Base-by-base conservation (phyloP, 2,329 filamentous ascomycete species). In the Microdochium trichocladiopsis region DNA sequence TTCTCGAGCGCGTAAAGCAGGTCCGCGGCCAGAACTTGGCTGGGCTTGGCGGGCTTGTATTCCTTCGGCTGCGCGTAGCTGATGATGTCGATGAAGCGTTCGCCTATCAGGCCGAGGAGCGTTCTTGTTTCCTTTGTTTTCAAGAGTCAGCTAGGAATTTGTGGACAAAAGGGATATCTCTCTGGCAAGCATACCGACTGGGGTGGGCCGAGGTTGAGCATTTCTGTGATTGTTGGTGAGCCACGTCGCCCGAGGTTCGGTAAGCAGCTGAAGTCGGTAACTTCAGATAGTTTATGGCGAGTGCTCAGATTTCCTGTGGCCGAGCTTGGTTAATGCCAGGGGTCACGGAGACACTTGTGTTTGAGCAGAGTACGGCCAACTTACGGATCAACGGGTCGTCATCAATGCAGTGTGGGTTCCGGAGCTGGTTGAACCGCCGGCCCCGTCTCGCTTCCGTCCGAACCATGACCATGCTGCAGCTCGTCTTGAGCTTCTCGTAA, bases 391-490 rank as follows among this genome's bases (percentile, higher is more conserved):
- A 65, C 1, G 68, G 58, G 43, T 77, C 69, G 2, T 72, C 69
- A 1, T 74, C 66, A 1, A 78, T 62, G 2, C 72, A 67, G 1
- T 43, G 50, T 0, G 71, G 69, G 2, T 67, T 60, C 25, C 68
- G 68, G 2, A 69, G 67, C 0, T 72, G 71, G 4, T 75, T 65
- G 2, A 74, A 62, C 24, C 79, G 67, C 10, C 70, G 65, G 0
- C 74, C 74, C 31, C 77, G 71, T 3, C 72, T 65, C 52, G 77
- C 74, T 57, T 84, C 80, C 0, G 80, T 66, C 1, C 78, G 60
- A 10, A 77, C 72, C 71, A 82, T 76, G 9, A 71, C 72, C 9
- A 78, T 62, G 0, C 78, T 82, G 52, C 75, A 79, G 57, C 80
- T 81, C 25, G 64, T 66, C 12, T 73, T 66, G 31, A 81, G 65